Evolutionary conservation across 305 asterid genomes (phyloP).

Genomic region (Fraxinus baroniana): DNA sequence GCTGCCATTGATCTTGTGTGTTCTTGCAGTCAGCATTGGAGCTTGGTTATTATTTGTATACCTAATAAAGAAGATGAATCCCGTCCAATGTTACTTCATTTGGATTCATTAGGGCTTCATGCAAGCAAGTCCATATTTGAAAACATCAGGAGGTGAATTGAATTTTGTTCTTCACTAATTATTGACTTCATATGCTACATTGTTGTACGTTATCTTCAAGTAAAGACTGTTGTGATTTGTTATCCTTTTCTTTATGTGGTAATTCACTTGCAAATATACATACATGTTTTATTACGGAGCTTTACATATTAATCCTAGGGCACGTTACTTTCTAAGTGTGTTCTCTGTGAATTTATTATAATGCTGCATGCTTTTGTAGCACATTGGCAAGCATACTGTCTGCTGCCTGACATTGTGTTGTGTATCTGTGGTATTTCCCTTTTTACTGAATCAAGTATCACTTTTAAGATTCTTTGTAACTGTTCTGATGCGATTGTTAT

Average conservation of each 20-base stretch:
- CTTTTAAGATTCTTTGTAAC: constrained; percentile 3
- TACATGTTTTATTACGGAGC: neutral
- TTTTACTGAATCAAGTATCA: neutral
- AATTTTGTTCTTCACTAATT: constrained; percentile 15
- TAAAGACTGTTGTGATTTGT: neutral
- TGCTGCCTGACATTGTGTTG: neutral
- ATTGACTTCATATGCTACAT: neutral
- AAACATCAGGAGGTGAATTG: constrained; percentile 64
- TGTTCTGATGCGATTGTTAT: constrained; percentile 3
- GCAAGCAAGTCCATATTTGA: constrained; percentile 53
- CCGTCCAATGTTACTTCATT: constrained; percentile 74
- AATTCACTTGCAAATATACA: neutral
- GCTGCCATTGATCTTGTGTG: constrained; percentile 27
- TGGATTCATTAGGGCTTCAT: constrained; percentile 89
- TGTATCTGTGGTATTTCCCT: neutral
- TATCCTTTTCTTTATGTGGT: neutral
- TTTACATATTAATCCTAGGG: neutral
- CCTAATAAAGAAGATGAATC: constrained; percentile 70
- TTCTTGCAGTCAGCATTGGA: constrained; percentile 79
- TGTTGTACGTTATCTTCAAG: neutral
- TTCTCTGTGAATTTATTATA: neutral
- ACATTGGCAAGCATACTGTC: neutral
- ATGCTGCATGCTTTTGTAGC: neutral
- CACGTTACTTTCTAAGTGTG: neutral
- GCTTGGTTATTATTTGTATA: constrained; percentile 87